Percentiles rank a stretch among this genome's conserved stretches.
These are phyloP conservation scores for Cladosporium colombiae DNA, from an alignment of 2,329 filamentous ascomycete genomes.

Conservation along the genomic window DNA sequence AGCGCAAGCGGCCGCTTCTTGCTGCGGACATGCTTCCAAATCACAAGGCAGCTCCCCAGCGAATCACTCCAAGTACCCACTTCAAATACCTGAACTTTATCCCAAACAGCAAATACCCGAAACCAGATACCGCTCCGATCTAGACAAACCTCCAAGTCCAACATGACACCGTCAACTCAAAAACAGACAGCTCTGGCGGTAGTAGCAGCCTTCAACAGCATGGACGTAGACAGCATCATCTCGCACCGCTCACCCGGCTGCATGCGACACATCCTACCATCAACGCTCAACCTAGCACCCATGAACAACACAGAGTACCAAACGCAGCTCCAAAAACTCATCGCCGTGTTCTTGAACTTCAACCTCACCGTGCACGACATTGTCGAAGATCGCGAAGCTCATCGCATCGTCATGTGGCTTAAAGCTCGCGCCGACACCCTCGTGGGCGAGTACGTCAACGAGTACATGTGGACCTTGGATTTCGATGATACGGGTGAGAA, in stretches of 20 bases:
- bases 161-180: constrained; percentile 24
- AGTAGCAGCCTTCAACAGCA: constrained; percentile 36
- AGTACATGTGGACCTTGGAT: constrained; percentile 29
- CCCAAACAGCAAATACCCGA: not conserved
- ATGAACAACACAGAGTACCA: constrained; percentile 26
- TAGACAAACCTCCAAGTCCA: not conserved
- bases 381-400: constrained; percentile 33
- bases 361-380: constrained; percentile 35
- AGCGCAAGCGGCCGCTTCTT: not conserved
- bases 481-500: constrained; percentile 25
- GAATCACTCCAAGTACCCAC: not conserved
- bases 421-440: constrained; percentile 37
- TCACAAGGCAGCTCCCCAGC: not conserved
- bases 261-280: constrained; percentile 33
- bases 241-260: constrained; percentile 33
- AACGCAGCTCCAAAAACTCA: constrained; percentile 29
- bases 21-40: not conserved
- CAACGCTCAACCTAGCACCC: constrained; percentile 28
- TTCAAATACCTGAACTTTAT: not conserved
- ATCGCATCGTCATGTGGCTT: constrained; percentile 37
- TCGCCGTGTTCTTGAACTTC: constrained; percentile 37
- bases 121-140: not conserved
- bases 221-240: constrained; percentile 35
- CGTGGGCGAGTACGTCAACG: constrained; percentile 26
- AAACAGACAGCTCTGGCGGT: constrained; percentile 34